Conservation (phyloP, 2,329 filamentous ascomycete species). For the Fonsecaea nubica region DNA sequence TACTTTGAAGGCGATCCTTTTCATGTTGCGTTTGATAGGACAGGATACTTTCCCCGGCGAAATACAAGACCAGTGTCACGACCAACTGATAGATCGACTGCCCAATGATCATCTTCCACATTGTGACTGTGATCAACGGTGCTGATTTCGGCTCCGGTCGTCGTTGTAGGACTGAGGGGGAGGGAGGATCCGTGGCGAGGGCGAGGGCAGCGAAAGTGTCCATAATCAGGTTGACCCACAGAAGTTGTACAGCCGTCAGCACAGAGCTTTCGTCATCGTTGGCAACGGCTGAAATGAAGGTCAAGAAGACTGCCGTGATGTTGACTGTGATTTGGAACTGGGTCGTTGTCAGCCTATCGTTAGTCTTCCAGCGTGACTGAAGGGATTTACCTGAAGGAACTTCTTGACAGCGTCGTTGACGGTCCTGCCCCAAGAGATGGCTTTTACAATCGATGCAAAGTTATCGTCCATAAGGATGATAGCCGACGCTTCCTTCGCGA, state of each 20-base stretch:
- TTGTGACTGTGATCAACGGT: slow-evolving; percentile 51
- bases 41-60: slow-evolving; percentile 64
- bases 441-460: slow-evolving; percentile 84
- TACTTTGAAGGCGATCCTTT: slow-evolving; percentile 60
- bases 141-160: slow-evolving; percentile 51
- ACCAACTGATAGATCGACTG: slow-evolving; percentile 49
- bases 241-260: slow-evolving; percentile 67
- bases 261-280: slow-evolving; percentile 62
- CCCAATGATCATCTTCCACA: slow-evolving; percentile 53
- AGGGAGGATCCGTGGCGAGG: slow-evolving; percentile 66
- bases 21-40: slow-evolving; percentile 53
- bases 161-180: slow-evolving; percentile 61
- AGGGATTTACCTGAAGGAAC: slow-evolving; percentile 60
- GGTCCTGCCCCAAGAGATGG: slow-evolving; percentile 78
- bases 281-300: slow-evolving; percentile 66
- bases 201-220: slow-evolving; percentile 69
- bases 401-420: slow-evolving; percentile 80
- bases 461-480: slow-evolving; percentile 90
- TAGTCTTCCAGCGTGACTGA: neutral
- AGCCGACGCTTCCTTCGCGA: slow-evolving; percentile 82
- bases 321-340: slow-evolving; percentile 67
- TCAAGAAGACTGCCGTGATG: slow-evolving; percentile 68
- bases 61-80: slow-evolving; percentile 55
- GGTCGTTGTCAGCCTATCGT: neutral
- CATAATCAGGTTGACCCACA: slow-evolving; percentile 73